A percentile compares a stretch with the other conserved stretches of the same genome.
Evolutionary conservation across 176 grass and related monocot genomes (phyloP).

Genomic region (Oryza rufipogon): DNA sequence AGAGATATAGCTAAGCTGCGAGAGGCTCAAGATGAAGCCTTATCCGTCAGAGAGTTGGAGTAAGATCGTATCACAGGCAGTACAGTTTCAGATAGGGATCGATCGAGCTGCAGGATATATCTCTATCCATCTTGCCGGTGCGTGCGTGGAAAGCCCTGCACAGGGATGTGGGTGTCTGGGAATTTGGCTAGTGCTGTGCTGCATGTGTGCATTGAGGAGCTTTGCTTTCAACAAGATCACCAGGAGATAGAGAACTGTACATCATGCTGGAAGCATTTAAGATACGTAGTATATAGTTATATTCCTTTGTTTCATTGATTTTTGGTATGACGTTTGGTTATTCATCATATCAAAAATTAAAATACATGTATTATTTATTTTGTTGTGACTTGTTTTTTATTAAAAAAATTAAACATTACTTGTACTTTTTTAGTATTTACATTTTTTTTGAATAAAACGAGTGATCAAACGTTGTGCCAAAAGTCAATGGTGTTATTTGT

Average conservation of each 20-base stretch:
- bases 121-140: slow-evolving; percentile 9
- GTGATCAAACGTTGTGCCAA: too few species aligned
- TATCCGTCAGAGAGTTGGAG: background rate
- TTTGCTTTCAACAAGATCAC: background rate
- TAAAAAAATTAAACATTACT: too few species aligned
- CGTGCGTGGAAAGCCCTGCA: background rate
- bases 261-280: background rate
- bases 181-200: background rate
- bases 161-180: background rate
- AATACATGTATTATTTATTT: too few species aligned
- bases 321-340: too few species aligned
- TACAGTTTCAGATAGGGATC: slow-evolving; percentile 6
- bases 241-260: background rate
- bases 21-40: background rate
- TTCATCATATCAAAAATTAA: too few species aligned
- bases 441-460: too few species aligned
- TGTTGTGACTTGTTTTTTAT: too few species aligned
- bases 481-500: too few species aligned
- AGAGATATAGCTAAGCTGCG: background rate
- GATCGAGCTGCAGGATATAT: background rate
- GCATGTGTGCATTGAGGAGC: background rate
- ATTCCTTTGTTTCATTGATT: too few species aligned
- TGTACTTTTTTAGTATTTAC: too few species aligned
- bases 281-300: too few species aligned
- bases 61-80: background rate